Evolutionary conservation across 1,139 yeast species (phyloP).

Genomic region (Pichia sp.): DNA sequence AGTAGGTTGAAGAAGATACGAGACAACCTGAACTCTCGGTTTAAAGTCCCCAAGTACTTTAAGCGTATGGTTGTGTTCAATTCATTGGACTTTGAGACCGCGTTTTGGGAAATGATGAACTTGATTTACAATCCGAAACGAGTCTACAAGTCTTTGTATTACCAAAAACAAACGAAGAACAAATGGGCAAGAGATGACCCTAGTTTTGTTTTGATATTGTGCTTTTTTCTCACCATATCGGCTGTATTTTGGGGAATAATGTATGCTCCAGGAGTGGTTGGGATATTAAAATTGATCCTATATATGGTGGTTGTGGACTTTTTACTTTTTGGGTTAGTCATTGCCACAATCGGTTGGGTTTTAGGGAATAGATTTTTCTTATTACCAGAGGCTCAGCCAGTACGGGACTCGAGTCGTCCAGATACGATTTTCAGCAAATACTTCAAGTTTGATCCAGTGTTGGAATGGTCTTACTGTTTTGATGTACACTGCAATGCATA

Average conservation of each 20-base stretch:
- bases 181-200: slow-evolving; percentile 91
- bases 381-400: slow-evolving; percentile 30
- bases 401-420: background rate
- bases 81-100: slow-evolving; percentile 85
- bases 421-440: slow-evolving; percentile 12
- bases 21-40: slow-evolving; percentile 23
- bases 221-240: slow-evolving; percentile 59
- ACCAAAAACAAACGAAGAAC: slow-evolving; percentile 66
- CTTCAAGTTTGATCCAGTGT: slow-evolving; percentile 34
- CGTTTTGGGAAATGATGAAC: slow-evolving; percentile 84
- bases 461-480: slow-evolving; percentile 94
- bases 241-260: slow-evolving; percentile 92
- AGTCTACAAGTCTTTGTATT: slow-evolving; percentile 77
- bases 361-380: slow-evolving; percentile 60
- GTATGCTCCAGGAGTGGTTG: slow-evolving; percentile 59
- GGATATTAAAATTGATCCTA: slow-evolving; percentile 58
- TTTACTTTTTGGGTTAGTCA: slow-evolving; percentile 60
- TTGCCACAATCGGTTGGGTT: slow-evolving; percentile 72
- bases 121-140: slow-evolving; percentile 71
- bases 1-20: slow-evolving; percentile 23
- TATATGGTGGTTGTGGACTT: slow-evolving; percentile 88
- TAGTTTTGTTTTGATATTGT: slow-evolving; percentile 69
- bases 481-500: slow-evolving; percentile 91
- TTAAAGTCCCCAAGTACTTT: slow-evolving; percentile 39
- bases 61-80: slow-evolving; percentile 64